Percentiles rank a stretch among this genome's conserved stretches.
These are phyloP conservation scores for Stemphylium lycopersici DNA, from an alignment of 2,329 filamentous ascomycete genomes.

Conservation along the genomic window DNA sequence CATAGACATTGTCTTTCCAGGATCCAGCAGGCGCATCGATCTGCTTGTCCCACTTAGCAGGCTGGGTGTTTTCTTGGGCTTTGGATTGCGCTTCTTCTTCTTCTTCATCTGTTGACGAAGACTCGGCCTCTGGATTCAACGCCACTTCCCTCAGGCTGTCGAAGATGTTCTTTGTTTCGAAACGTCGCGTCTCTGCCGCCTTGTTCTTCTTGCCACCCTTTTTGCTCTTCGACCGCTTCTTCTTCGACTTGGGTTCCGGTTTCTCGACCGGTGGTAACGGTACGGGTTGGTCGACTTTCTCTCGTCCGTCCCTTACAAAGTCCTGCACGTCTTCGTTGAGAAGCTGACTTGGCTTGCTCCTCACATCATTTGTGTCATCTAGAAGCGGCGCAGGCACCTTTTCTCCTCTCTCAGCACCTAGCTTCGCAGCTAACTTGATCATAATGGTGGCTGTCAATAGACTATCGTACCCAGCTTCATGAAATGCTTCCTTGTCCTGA, in stretches of 20 bases:
- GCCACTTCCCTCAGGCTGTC: conserved; percentile 24
- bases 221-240: conserved; percentile 22
- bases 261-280: conserved; percentile 20
- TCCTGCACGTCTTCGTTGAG: conserved; percentile 14
- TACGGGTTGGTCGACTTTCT: conserved; percentile 23
- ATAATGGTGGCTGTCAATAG: conserved; percentile 65
- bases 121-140: conserved; percentile 5
- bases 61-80: conserved; percentile 1
- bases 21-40: conserved; percentile 1
- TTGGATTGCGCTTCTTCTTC: background rate
- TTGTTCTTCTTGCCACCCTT: conserved; percentile 11
- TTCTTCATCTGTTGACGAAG: conserved; percentile 18
- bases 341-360: background rate
- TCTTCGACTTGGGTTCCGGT: conserved; percentile 4
- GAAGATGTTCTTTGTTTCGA: conserved; percentile 38
- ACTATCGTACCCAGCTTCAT: conserved; percentile 70
- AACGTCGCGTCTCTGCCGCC: conserved; percentile 14
- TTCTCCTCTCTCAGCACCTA: conserved; percentile 48
- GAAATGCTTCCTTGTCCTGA: conserved; percentile 50
- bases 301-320: conserved; percentile 21
- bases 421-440: conserved; percentile 60
- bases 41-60: conserved; percentile 5
- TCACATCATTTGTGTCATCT: background rate
- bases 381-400: conserved; percentile 1
- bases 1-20: conserved; percentile 30